phyloP scores from a whole-genome alignment of 768 basidiomycete species.

The Boletus eberwhitei region DNA sequence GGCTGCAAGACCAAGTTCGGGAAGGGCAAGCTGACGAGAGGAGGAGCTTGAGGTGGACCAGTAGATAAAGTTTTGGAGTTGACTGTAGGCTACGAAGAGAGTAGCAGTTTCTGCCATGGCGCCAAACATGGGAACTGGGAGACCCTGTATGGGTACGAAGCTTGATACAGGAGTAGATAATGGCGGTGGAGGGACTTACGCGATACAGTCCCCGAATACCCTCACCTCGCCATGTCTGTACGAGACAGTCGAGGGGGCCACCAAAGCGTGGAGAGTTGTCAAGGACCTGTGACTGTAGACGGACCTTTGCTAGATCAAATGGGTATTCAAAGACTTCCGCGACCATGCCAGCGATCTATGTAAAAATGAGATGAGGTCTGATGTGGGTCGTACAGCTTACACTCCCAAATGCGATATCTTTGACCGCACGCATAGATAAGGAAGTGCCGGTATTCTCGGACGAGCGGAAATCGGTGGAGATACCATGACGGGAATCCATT shows the following conservation, averaged over 20 bases:
- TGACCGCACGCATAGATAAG: slow-evolving; percentile 29
- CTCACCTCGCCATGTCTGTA: no score
- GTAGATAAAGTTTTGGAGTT: slow-evolving; percentile 59
- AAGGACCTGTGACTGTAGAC: no score
- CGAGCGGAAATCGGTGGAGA: not conserved
- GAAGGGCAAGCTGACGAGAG: slow-evolving; percentile 42
- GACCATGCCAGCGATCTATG: no score
- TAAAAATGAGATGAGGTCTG: not conserved
- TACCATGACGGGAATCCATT: not conserved
- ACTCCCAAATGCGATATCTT: slow-evolving; percentile 49
- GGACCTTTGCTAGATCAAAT: slow-evolving; percentile 91
- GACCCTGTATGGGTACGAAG: slow-evolving; percentile 69
- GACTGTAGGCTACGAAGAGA: slow-evolving; percentile 78
- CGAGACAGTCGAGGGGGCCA: no score
- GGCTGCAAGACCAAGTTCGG: slow-evolving; percentile 68
- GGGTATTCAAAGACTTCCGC: no score
- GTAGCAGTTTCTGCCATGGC: slow-evolving; percentile 87
- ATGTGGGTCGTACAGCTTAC: slow-evolving; percentile 26
- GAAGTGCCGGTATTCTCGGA: not conserved
- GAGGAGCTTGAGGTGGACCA: slow-evolving; percentile 28
- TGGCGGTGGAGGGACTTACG: slow-evolving; percentile 27
- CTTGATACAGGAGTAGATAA: not conserved
- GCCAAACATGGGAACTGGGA: slow-evolving; percentile 83
- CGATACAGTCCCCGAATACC: no score
- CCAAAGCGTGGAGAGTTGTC: no score